phyloP scores from a whole-genome alignment of 83 land plant genomes.

The Picea abies region DNA sequence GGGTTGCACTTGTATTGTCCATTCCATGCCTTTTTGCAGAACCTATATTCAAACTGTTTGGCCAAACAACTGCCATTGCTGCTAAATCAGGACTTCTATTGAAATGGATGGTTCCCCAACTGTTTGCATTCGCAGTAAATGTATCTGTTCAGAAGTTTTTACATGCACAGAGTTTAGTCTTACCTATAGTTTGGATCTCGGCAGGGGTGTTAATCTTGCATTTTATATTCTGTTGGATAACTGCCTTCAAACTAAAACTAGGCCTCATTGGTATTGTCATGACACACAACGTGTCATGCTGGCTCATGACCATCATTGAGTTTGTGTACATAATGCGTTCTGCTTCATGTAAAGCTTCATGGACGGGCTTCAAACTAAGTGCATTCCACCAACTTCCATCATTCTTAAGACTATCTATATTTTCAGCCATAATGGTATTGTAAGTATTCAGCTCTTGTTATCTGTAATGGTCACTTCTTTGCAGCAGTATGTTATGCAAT shows the following conservation, averaged over 20 bases:
- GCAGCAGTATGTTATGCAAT: not conserved
- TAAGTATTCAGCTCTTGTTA: constrained; percentile 13
- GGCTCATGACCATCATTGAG: constrained; percentile 7
- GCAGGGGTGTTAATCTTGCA: constrained; percentile 10
- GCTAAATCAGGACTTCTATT: constrained; percentile 5
- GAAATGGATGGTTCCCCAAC: constrained; percentile 19
- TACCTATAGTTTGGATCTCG: constrained; percentile 15
- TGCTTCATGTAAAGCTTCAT: constrained; percentile 9
- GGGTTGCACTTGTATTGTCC: constrained; percentile 10
- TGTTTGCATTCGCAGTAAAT: constrained; percentile 19
- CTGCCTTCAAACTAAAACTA: constrained; percentile 13
- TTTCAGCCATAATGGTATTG: constrained; percentile 19
- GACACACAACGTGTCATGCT: constrained; percentile 15
- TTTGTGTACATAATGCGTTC: not conserved
- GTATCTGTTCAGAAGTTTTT: constrained; percentile 16
- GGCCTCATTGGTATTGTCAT: constrained; percentile 13
- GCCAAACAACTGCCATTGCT: constrained; percentile 21
- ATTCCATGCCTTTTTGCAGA: constrained; percentile 14
- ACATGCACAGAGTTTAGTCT: constrained; percentile 23
- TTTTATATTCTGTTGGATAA: not conserved
- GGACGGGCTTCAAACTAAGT: constrained; percentile 2
- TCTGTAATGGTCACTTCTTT: not conserved
- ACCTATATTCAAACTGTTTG: constrained; percentile 10
- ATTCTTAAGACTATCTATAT: constrained; percentile 13
- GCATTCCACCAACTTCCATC: constrained; percentile 14